Percentiles rank a stretch among this genome's conserved stretches.
These are phyloP conservation scores for Trichoderma guizhouense DNA, from an alignment of 2,329 filamentous ascomycete genomes.

Conservation along the genomic window DNA sequence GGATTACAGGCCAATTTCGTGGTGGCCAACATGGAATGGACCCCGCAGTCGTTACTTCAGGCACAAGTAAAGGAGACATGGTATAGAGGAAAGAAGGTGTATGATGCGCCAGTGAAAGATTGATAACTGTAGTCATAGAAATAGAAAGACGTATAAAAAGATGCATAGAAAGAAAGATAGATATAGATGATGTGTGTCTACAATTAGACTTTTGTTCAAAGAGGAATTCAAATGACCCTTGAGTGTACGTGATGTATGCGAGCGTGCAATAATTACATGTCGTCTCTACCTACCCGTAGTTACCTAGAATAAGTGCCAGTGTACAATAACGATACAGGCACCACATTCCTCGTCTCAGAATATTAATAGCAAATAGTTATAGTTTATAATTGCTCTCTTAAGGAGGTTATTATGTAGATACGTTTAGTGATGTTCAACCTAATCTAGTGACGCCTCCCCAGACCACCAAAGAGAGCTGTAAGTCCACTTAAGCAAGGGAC, in stretches of 20 bases:
- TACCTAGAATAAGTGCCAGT: too few relatives aligned
- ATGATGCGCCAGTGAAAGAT: background rate
- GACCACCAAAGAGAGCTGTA: background rate
- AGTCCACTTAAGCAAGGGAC: background rate
- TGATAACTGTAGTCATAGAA: background rate
- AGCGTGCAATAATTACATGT: too few relatives aligned
- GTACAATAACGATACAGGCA: too few relatives aligned
- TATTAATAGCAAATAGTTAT: background rate
- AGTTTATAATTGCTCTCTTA: background rate
- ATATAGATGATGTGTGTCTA: background rate
- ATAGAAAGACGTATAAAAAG: background rate
- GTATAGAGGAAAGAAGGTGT: conserved; percentile 1
- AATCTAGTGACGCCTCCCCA: background rate
- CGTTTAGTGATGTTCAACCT: background rate
- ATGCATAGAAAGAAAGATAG: background rate
- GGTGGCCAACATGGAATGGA: conserved; percentile 7
- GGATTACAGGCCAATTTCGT: background rate
- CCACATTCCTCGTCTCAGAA: background rate
- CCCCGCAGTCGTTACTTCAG: background rate
- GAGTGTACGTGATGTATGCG: background rate
- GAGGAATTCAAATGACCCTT: background rate
- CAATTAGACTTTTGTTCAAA: background rate
- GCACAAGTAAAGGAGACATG: background rate
- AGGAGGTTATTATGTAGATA: background rate
- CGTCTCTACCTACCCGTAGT: too few relatives aligned